Conservation (phyloP, 176 grass and related monocot species). For the Dactylis glomerata region DNA sequence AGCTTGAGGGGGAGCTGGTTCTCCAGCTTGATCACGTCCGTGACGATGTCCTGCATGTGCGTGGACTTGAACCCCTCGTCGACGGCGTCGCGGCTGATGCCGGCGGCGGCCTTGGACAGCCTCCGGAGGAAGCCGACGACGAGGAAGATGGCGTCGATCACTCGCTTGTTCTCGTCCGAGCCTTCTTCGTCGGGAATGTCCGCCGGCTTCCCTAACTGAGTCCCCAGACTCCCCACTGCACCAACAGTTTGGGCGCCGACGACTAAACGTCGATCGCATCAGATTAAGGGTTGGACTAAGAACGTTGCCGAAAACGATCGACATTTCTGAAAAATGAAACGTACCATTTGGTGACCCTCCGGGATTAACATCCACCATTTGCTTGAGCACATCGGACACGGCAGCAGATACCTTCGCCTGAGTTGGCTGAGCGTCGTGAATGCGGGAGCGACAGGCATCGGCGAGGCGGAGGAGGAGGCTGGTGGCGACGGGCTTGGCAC, state of each 20-base stretch:
- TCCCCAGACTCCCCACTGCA: not conserved
- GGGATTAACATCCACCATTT: not conserved
- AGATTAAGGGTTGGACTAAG: not conserved
- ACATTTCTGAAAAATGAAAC: no score
- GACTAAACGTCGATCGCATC: not conserved
- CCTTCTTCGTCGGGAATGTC: not conserved
- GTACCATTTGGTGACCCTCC: not conserved
- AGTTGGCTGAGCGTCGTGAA: not conserved
- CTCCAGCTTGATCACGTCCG: constrained; percentile 53
- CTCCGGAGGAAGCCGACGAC: constrained; percentile 46
- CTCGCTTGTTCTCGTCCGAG: not conserved
- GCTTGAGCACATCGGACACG: not conserved
- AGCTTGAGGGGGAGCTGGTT: constrained; percentile 33
- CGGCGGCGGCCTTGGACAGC: not conserved
- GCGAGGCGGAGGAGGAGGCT: constrained; percentile 25
- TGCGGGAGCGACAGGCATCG: not conserved
- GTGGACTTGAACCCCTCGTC: constrained; percentile 31
- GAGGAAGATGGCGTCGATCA: constrained; percentile 49
- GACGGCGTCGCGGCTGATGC: constrained; percentile 8
- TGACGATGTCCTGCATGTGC: constrained; percentile 44
- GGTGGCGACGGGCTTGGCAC: not conserved
- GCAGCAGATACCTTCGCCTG: not conserved
- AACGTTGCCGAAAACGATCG: not conserved
- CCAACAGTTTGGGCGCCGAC: not conserved
- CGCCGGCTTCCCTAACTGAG: not conserved